Conservation (phyloP, 108 stramenopile genomes). For the Nitzschia sp. region DNA sequence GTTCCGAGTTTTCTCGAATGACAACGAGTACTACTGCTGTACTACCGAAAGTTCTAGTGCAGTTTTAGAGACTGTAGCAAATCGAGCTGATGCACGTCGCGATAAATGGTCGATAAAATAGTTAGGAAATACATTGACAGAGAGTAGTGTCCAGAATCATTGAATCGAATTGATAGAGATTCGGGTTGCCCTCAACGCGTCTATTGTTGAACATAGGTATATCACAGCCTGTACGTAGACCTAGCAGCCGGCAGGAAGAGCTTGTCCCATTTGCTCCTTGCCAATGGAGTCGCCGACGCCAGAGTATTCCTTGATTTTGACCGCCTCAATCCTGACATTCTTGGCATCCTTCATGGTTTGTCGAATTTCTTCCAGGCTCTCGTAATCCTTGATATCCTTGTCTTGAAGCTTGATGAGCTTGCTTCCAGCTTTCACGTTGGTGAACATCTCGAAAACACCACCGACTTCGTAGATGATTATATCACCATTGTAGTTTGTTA, state of each 20-base stretch:
- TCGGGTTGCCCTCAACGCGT: no score
- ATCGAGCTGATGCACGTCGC: no score
- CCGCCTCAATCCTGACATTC: slow-evolving; percentile 10
- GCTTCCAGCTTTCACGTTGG: slow-evolving; percentile 10
- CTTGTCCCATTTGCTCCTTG: not conserved
- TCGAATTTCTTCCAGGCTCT: slow-evolving; percentile 6
- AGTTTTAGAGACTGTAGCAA: no score
- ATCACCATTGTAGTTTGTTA: slow-evolving; percentile 11
- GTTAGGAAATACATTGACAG: no score
- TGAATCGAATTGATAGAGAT: no score
- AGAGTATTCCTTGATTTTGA: slow-evolving; percentile 13
- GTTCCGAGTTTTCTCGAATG: no score
- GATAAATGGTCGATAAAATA: no score
- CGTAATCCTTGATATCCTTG: slow-evolving; percentile 7
- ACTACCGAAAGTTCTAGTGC: no score
- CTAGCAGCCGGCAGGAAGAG: slow-evolving; percentile 3
- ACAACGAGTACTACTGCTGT: no score
- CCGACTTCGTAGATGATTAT: slow-evolving; percentile 13
- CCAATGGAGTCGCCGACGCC: not conserved
- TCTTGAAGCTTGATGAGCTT: slow-evolving; percentile 11
- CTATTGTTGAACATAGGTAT: no score
- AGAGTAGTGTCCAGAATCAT: no score
- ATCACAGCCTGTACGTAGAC: not conserved
- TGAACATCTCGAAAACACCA: slow-evolving; percentile 21
- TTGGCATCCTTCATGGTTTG: not conserved